Evolutionary conservation across 2,329 filamentous ascomycete species (phyloP), one percentile per base, ranked within the genome.

Genomic region (Corynespora cassiicola): DNA sequence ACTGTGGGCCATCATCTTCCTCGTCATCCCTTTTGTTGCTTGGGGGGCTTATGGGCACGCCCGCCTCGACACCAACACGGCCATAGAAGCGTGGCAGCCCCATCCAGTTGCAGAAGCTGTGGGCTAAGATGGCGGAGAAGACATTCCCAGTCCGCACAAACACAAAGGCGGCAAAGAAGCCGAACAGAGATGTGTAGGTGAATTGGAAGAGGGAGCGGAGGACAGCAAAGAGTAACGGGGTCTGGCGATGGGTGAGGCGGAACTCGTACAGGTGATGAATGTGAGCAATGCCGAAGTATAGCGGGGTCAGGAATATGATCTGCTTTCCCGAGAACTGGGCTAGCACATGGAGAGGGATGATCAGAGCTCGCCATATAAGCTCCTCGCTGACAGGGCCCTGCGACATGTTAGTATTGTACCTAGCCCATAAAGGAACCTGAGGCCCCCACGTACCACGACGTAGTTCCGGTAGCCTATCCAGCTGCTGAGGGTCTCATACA

Each of bases 201-300:
- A 99, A 86, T 65, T 97, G 94, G 51, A 97, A 79, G 8, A 90
- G 51, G 2, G 89, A 90, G 32, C 89, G 84, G 18, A 87, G 62
- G 5, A 94, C 59, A 6, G 86, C 83, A 2, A 81, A 76, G 1
- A 77, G 50, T 9, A 85, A 61, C 1, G 88, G 80, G 2, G 86
- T 83, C 47, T 82, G 76, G 7, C 89, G 88, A 56, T 95, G 83
- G 1, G 87, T 88, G 40, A 95, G 76, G 39, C 87, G 81, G 69
- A 95, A 96, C 71, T 97, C 94, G 73, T 96, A 95, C 66, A 95
- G 90, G 71, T 99, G 94, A 70, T 99, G 92, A 31, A 95, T 71
- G 71, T 99, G 94, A 6, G 94, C 91, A 28, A 96, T 83, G 34
- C 92, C 92, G 63, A 97, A 97, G 66, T 96, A 86, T 8, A 96